These are phyloP conservation scores for Sequoiadendron giganteum DNA, from an alignment of 75 land plant genomes.

Conservation along the genomic window DNA sequence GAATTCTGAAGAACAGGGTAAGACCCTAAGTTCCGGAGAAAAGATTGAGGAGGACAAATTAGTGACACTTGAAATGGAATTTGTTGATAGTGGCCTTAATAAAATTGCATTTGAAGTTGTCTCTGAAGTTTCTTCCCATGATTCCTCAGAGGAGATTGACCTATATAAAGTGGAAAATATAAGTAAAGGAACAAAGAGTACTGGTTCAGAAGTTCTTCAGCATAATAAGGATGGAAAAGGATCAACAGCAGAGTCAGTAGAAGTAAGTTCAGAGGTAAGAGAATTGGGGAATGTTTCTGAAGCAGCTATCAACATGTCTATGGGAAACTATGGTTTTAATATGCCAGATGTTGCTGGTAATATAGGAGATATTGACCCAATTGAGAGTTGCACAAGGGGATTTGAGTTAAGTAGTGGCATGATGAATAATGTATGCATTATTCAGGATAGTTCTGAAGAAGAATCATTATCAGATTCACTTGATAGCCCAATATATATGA, in stretches of 20 bases:
- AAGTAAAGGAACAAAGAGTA: not conserved
- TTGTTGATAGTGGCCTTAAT: not conserved
- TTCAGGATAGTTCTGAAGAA: not conserved
- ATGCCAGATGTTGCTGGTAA: not conserved
- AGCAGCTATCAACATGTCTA: not conserved
- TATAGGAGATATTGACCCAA: not conserved
- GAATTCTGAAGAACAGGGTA: constrained; percentile 16
- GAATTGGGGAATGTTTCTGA: not conserved
- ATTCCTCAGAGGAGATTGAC: not conserved
- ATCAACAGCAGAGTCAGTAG: not conserved
- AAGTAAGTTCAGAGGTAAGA: not conserved
- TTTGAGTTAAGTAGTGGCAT: not conserved
- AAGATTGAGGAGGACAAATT: constrained; percentile 1
- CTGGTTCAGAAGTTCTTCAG: not conserved
- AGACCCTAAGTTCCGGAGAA: not conserved
- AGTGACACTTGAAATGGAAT: not conserved
- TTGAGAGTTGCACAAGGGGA: not conserved
- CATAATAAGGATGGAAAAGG: not conserved
- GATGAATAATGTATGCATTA: not conserved
- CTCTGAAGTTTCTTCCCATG: not conserved
- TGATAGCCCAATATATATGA: not conserved
- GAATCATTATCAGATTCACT: not conserved
- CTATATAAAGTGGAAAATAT: not conserved
- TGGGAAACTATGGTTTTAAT: not conserved
- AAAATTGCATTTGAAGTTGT: not conserved